Conservation (phyloP, 2,329 filamentous ascomycete species). For the Alternaria triticina region DNA sequence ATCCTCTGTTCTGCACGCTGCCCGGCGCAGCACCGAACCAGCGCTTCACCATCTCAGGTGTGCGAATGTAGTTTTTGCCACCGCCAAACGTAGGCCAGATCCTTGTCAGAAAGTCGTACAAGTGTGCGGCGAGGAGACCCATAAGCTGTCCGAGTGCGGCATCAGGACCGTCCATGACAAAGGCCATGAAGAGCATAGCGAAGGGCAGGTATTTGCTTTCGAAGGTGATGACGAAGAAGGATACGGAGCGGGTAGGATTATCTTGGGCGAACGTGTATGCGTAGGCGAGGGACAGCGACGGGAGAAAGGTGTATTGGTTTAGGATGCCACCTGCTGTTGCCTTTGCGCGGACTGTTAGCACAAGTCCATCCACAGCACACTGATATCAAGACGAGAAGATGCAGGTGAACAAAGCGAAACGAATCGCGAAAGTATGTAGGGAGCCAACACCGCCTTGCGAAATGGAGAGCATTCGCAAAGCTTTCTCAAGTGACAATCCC, state of each 20-base stretch:
- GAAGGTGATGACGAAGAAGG: constrained; percentile 83
- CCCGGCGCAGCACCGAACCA: constrained; percentile 64
- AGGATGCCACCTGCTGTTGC: constrained; percentile 61
- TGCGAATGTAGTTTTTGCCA: constrained; percentile 76
- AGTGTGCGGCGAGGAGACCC: constrained; percentile 85
- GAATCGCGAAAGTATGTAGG: constrained; percentile 61
- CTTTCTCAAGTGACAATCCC: constrained; percentile 60
- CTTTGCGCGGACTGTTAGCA: constrained; percentile 51
- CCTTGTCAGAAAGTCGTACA: constrained; percentile 87
- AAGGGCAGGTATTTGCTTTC: constrained; percentile 82
- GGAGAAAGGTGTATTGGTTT: constrained; percentile 59
- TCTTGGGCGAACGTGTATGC: constrained; percentile 87
- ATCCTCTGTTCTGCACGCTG: constrained; percentile 57
- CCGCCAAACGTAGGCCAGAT: constrained; percentile 90
- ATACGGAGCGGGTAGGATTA: constrained; percentile 75
- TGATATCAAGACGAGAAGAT: neutral
- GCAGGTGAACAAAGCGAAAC: constrained; percentile 5
- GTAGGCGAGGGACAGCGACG: constrained; percentile 76
- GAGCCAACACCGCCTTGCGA: constrained; percentile 66
- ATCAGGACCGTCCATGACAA: constrained; percentile 69
- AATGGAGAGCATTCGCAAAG: constrained; percentile 61
- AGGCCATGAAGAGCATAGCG: constrained; percentile 75
- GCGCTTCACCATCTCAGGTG: constrained; percentile 73
- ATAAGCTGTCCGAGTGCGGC: constrained; percentile 69
- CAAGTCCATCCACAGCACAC: constrained; percentile 9